Evolutionary conservation across 31 red algal species (phyloP), one percentile per base, ranked within the genome.

Genomic region (Bonnemaisonia californica): DNA sequence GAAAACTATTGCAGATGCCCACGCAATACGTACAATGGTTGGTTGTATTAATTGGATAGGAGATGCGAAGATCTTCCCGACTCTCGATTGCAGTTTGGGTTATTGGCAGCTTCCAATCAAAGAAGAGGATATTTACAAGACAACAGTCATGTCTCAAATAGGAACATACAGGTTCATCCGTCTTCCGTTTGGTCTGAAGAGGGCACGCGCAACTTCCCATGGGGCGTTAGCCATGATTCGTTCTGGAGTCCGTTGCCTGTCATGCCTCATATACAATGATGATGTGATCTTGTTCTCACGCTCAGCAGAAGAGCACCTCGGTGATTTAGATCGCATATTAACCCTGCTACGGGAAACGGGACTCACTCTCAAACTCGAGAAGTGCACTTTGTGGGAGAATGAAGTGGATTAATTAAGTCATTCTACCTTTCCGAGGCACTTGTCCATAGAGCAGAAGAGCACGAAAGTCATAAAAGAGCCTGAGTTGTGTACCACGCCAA

Each of bases 11-110:
- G n/a, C n/a, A n/a, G n/a, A n/a, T n/a, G n/a, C n/a, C n/a, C n/a
- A n/a, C n/a, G n/a, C n/a, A n/a, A n/a, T n/a, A n/a, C n/a, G n/a
- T n/a, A n/a, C n/a, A n/a, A n/a, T n/a, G 87, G 87, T 82, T n/a
- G 77, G 82, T 3, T 90, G 40, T 40, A 54, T 90, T 21, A 78
- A 90, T 70, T 82, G 56, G 33, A 32, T 90, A 34, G 77, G 78
- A 5, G 42, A 76, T 4, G 70, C 77, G 5, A 82, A 30, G 11
- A 34, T 81, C 9, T 70, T 90, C 57, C 56, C 77, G 2, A 88
- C 74, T 1, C 51, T 79, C 31, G 89, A 85, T 54, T 69, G 65
- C 28, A 84, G 80, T 57, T 64, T 55, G 32, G 62, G 51, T 5
- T 80, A 85, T 54, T 92, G 89, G 74, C 72, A 91, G 58, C 38